Conservation (phyloP, 1,284 basidiomycete species). For the Cutaneotrichosporon mucoides region DNA sequence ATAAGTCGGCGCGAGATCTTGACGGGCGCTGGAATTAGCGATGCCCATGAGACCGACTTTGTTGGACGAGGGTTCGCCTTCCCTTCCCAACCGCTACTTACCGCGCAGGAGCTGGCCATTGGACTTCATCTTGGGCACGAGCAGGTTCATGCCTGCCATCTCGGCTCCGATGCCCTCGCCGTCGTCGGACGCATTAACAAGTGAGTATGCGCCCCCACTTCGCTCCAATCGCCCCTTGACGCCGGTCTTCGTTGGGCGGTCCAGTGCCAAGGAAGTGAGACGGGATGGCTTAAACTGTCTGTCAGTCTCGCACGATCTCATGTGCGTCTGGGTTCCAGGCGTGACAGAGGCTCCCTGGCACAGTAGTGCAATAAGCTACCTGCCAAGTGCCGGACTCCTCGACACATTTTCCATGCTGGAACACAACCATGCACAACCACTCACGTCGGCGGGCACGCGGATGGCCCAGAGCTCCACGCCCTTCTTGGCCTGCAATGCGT, state of each 20-base stretch:
- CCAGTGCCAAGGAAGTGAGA: slow-evolving; percentile 23
- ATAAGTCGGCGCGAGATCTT: slow-evolving; percentile 37
- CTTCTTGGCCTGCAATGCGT: slow-evolving; percentile 26
- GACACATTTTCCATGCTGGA: too few species aligned
- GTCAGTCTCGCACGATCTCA: too few species aligned
- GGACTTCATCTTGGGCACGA: slow-evolving; percentile 30
- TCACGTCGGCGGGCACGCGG: slow-evolving; percentile 40
- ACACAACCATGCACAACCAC: slow-evolving; percentile 3
- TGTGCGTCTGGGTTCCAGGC: too few species aligned
- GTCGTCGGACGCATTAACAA: slow-evolving; percentile 22
- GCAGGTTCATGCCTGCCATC: slow-evolving; percentile 41
- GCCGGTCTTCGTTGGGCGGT: background rate
- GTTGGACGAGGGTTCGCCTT: too few species aligned
- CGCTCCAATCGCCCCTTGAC: slow-evolving; percentile 24
- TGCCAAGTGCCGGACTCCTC: too few species aligned
- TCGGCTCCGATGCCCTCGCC: slow-evolving; percentile 35
- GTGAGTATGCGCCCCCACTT: slow-evolving; percentile 29
- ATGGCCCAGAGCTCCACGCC: slow-evolving; percentile 47
- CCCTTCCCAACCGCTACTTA: slow-evolving; percentile 19
- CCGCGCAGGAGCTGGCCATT: slow-evolving; percentile 36
- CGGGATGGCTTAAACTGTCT: slow-evolving; percentile 40
- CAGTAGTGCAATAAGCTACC: too few species aligned
- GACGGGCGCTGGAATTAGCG: slow-evolving; percentile 32
- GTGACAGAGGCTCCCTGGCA: too few species aligned
- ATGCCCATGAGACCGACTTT: too few species aligned